These are phyloP conservation scores for Apiosordaria backusii DNA, from an alignment of 495 filamentous ascomycete genomes.

Conservation along the genomic window DNA sequence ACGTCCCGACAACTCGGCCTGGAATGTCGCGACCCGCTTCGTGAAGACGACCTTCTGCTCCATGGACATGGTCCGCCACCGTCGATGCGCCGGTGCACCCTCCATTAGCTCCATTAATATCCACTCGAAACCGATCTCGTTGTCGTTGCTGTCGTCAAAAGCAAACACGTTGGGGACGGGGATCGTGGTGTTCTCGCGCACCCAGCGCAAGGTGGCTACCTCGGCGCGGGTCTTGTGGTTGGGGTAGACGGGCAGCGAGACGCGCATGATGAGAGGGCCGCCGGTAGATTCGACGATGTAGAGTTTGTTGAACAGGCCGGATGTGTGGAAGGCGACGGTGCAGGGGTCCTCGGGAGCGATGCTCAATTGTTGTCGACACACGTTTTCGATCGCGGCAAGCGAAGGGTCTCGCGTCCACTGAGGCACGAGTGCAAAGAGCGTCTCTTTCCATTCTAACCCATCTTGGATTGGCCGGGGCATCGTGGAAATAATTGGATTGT, in stretches of 20 bases:
- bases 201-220: conserved; percentile 46
- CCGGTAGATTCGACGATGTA: conserved; percentile 11
- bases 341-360: conserved; percentile 14
- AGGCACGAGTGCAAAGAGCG: neutral
- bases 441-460: conserved; percentile 5
- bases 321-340: conserved; percentile 19
- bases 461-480: neutral
- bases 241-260: conserved; percentile 46
- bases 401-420: conserved; percentile 20
- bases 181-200: conserved; percentile 37
- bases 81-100: conserved; percentile 37
- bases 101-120: conserved; percentile 44
- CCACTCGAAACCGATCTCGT: conserved; percentile 50
- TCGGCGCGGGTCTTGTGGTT: conserved; percentile 46
- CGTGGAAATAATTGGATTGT: too few relatives aligned
- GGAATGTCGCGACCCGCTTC: conserved; percentile 35
- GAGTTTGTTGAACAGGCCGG: conserved; percentile 27
- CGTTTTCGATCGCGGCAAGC: conserved; percentile 13
- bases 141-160: conserved; percentile 37
- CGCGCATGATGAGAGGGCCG: conserved; percentile 27
- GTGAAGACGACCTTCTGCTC: conserved; percentile 36
- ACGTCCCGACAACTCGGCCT: conserved; percentile 22
- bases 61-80: conserved; percentile 39
- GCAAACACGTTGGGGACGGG: conserved; percentile 42
- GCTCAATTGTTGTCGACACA: conserved; percentile 17